Percentiles rank a stretch among this genome's conserved stretches.
Conservation (phyloP, 345 rosid genomes). For the Cardamine chenopodiifolia region DNA sequence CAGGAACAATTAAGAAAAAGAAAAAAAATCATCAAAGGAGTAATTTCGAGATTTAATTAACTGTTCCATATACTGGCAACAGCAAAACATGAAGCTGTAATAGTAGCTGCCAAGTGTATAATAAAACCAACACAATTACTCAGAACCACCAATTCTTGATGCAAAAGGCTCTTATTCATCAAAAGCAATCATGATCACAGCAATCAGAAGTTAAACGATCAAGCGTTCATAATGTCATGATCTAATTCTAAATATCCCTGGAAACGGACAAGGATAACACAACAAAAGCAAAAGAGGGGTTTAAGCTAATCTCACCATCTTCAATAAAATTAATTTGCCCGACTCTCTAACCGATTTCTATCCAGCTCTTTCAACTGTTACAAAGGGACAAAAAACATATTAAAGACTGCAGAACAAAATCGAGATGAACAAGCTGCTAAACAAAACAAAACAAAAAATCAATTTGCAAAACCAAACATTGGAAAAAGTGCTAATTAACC, state of each 20-base stretch:
- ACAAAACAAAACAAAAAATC: neutral
- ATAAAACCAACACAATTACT: neutral
- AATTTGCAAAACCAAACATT: slow-evolving; percentile 10
- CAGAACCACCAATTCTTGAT: too few relatives aligned
- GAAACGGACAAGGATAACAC: neutral
- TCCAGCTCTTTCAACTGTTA: slow-evolving; percentile 35
- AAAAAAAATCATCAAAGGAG: slow-evolving; percentile 1
- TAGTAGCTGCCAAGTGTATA: neutral
- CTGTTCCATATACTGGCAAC: neutral
- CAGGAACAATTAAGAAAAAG: neutral
- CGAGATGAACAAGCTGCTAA: slow-evolving; percentile 24
- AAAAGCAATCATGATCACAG: neutral
- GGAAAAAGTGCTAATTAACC: neutral
- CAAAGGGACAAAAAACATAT: slow-evolving; percentile 24
- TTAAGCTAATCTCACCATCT: slow-evolving; percentile 40
- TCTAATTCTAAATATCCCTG: slow-evolving; percentile 5
- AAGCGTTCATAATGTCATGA: neutral
- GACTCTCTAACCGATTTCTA: slow-evolving; percentile 13
- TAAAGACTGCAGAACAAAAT: slow-evolving; percentile 21
- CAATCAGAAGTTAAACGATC: neutral
- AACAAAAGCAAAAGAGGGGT: neutral
- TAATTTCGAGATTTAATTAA: neutral
- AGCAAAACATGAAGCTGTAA: slow-evolving; percentile 1
- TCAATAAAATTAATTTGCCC: neutral
- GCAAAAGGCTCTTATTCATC: too few relatives aligned